Evolutionary conservation across 257 asterid genomes (phyloP).

Genomic region (Solanum paucissectum): DNA sequence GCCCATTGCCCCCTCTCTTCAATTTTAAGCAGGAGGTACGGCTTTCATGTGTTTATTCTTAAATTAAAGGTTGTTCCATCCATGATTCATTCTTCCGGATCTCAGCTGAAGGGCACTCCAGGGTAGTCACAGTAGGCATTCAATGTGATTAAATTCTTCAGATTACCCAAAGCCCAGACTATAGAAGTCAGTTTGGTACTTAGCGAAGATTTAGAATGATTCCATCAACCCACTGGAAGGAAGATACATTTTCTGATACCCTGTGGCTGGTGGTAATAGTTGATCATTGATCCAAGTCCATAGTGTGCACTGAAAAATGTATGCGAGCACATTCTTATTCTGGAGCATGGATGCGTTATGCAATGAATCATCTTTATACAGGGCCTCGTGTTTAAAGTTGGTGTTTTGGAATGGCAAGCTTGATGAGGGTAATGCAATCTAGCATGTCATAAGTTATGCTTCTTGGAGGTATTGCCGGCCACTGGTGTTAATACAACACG

Average conservation of each 20-base stretch:
- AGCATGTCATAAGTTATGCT: not conserved
- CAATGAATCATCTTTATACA: not conserved
- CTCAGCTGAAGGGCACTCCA: not conserved
- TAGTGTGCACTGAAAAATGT: not conserved
- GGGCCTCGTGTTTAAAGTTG: not conserved
- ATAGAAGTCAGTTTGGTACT: not conserved
- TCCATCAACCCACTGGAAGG: not conserved
- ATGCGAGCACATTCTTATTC: not conserved
- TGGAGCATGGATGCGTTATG: not conserved
- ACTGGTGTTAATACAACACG: not conserved
- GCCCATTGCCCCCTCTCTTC: conserved; percentile 78
- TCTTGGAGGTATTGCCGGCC: not conserved
- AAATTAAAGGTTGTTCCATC: not conserved
- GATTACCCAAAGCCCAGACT: not conserved
- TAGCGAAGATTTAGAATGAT: not conserved
- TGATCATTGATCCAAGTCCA: not conserved
- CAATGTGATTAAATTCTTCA: not conserved
- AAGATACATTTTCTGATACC: not conserved
- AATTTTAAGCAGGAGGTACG: conserved; percentile 88
- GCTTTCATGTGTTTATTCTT: not conserved
- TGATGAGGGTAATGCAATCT: not conserved
- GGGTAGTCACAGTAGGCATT: not conserved
- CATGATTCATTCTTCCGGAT: not conserved
- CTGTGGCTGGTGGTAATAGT: not conserved
- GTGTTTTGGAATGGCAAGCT: not conserved